Base-by-base conservation (phyloP, 208 protist genomes). In the Acanthamoeba culbertsoni region DNA sequence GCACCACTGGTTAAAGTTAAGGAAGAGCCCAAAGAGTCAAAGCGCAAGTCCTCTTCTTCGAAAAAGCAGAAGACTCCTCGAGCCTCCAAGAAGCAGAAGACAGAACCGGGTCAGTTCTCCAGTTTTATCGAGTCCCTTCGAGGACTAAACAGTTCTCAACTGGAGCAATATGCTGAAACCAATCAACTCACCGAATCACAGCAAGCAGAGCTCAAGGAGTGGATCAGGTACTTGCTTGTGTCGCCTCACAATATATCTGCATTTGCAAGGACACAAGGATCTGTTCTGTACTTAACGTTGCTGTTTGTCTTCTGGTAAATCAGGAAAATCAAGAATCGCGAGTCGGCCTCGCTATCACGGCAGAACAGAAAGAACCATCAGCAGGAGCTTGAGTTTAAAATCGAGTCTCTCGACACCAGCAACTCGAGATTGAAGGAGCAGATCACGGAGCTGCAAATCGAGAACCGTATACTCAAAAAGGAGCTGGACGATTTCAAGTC, bases 241-340 rank as follows among this genome's bases (percentile, higher is more conserved):
- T n/a, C n/a, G n/a, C n/a, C n/a, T n/a, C n/a, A n/a, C n/a, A n/a
- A n/a, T n/a, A n/a, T n/a, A n/a, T 59, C 2, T 26, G 53, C 53
- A 59, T 26, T 59, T n/a, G n/a, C n/a, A n/a, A n/a, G n/a, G n/a
- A n/a, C n/a, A n/a, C n/a, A n/a, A n/a, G 53, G 6, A 16, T 23
- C 12, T 2, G 48, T 55, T 8, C 12, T 23, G 48, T 55, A 18
- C 31, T 14, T n/a, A 63, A 31, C 63, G n/a, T 42, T 37, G 63
- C 4, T 45, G 28, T 7, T 75, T 37, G 37, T 42, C 63, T 75
- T 7, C 14, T 68, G 59, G 31, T 68, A 10, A n/a, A 68, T 68
- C 59, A 77, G 68, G 68, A 77, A 77, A 77, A 77, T 77, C 35
- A 77, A 77, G 42, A 77, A 77, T 46, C 68, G 68, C 26, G 68